Evolutionary conservation across 148 eudicot species (phyloP).

Genomic region (Nepenthes mirabilis): DNA sequence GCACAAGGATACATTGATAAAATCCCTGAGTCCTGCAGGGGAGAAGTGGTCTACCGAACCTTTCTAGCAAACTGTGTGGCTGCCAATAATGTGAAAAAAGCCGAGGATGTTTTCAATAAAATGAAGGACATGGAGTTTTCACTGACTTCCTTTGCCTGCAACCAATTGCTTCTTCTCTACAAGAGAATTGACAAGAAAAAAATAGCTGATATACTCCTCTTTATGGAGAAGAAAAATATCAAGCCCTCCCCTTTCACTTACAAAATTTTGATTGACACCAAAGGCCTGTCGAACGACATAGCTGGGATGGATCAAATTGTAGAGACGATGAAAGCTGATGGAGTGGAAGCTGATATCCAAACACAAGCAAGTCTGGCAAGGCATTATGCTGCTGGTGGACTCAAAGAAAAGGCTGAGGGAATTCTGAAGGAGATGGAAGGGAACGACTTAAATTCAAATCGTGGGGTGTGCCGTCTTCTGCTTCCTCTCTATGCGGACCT

Average conservation of each 20-base stretch:
- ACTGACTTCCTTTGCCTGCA: constrained; percentile 44
- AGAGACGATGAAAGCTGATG: constrained; percentile 77
- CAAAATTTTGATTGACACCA: constrained; percentile 53
- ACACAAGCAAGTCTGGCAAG: constrained; percentile 36
- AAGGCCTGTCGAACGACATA: constrained; percentile 59
- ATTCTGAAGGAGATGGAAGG: constrained; percentile 65
- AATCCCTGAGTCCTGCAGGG: constrained; percentile 51
- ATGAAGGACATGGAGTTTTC: constrained; percentile 62
- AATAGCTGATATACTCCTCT: constrained; percentile 61
- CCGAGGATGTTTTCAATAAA: constrained; percentile 72
- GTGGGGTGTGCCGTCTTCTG: constrained; percentile 18
- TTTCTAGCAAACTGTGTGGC: constrained; percentile 56
- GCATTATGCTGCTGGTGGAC: constrained; percentile 46
- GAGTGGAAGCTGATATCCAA: constrained; percentile 25
- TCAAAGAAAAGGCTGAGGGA: constrained; percentile 55
- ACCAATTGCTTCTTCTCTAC: constrained; percentile 67
- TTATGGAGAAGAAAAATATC: constrained; percentile 78
- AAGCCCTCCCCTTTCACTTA: constrained; percentile 64
- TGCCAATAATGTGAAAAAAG: constrained; percentile 27
- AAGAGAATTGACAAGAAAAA: constrained; percentile 64
- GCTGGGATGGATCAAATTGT: constrained; percentile 71
- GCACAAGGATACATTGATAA: constrained; percentile 45
- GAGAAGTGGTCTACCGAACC: constrained; percentile 54
- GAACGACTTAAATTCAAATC: constrained; percentile 19
- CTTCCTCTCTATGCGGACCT: constrained; percentile 61